phyloP scores from a whole-genome alignment of 2,329 filamentous ascomycete species.

The Fusarium buharicum region DNA sequence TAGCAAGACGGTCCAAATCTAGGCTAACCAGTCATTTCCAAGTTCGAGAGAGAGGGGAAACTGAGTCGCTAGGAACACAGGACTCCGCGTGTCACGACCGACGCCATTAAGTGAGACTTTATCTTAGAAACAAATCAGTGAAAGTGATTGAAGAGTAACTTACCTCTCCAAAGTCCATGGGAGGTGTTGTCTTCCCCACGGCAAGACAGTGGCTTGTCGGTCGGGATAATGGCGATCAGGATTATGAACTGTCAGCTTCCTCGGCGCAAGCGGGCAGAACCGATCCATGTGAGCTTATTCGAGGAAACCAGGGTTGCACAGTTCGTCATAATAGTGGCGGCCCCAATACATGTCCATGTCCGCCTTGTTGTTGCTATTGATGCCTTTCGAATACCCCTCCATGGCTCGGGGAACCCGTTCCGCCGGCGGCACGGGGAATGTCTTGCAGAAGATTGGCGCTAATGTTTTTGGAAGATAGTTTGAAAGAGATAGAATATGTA shows the following conservation, averaged over 20 bases:
- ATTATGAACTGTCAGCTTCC: constrained; percentile 27
- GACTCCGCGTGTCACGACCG: constrained; percentile 17
- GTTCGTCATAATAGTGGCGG: constrained; percentile 21
- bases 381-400: constrained; percentile 10
- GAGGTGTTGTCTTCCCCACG: constrained; percentile 15
- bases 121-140: constrained; percentile 19
- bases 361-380: constrained; percentile 17
- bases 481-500: background rate
- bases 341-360: background rate
- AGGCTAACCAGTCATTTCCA: background rate
- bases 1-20: background rate
- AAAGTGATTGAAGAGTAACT: background rate
- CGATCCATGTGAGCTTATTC: constrained; percentile 25
- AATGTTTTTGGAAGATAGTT: background rate
- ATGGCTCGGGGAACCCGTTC: constrained; percentile 17
- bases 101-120: constrained; percentile 38
- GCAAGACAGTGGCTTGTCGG: constrained; percentile 37
- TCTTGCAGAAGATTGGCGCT: constrained; percentile 4
- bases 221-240: constrained; percentile 15
- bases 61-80: constrained; percentile 25
- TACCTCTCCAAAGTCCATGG: background rate
- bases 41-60: constrained; percentile 11
- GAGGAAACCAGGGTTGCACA: constrained; percentile 30
- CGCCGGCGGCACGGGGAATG: background rate
- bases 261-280: constrained; percentile 8